Evolutionary conservation across 1,284 basidiomycete species (phyloP).

Genomic region (Ustilago vetiveriae): DNA sequence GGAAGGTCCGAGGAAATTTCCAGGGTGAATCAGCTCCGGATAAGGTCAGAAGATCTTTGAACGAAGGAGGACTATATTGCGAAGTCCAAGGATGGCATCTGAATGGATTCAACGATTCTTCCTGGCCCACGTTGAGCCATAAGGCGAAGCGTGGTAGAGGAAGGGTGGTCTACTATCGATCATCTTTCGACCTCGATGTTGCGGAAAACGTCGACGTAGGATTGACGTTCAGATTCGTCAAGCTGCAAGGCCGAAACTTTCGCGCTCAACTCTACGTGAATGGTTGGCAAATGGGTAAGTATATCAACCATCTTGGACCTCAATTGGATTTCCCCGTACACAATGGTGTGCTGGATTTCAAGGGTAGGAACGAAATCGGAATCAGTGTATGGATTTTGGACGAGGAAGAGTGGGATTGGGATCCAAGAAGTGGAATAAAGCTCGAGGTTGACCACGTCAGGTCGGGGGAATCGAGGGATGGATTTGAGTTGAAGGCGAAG

Average conservation of each 20-base stretch:
- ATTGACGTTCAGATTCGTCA: conserved; percentile 20
- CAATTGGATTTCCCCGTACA: conserved; percentile 48
- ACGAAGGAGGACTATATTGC: conserved; percentile 81
- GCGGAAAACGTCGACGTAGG: conserved; percentile 26
- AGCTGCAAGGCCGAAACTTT: not conserved
- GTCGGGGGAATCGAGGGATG: conserved; percentile 34
- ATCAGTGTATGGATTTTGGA: conserved; percentile 42
- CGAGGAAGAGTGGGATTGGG: conserved; percentile 14
- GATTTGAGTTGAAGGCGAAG: conserved; percentile 12
- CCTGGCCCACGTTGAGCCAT: conserved; percentile 73
- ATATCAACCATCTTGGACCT: conserved; percentile 37
- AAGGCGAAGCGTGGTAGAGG: conserved; percentile 57
- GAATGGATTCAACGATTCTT: conserved; percentile 75
- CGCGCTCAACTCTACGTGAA: conserved; percentile 55
- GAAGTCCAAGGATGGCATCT: conserved; percentile 84
- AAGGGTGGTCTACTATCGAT: conserved; percentile 78
- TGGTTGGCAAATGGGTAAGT: conserved; percentile 60
- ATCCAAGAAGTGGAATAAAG: conserved; percentile 20
- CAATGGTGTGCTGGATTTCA: conserved; percentile 29
- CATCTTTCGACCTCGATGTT: conserved; percentile 74
- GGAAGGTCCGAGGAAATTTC: conserved; percentile 83
- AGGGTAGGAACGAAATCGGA: conserved; percentile 37
- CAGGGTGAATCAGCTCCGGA: conserved; percentile 82
- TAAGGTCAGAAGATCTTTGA: conserved; percentile 75
- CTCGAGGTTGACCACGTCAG: conserved; percentile 29